A percentile compares a stretch with the other conserved stretches of the same genome.
phyloP scores from a whole-genome alignment of 306 rosid species.

The Medicago arabica region DNA sequence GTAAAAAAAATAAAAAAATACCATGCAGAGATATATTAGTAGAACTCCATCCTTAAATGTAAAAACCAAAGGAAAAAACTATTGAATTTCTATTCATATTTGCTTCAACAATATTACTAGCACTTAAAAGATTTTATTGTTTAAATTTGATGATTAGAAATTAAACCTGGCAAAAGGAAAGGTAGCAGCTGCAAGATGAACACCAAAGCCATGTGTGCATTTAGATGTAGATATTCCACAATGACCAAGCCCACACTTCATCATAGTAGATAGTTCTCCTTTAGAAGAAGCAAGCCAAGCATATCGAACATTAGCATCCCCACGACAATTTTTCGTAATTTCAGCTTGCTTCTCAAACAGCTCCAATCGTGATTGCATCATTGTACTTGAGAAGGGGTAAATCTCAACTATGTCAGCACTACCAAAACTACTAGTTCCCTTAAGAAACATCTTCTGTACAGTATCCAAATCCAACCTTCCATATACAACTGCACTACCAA shows the following conservation, averaged over 20 bases:
- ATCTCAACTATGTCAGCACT: slow-evolving; percentile 56
- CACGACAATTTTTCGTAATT: slow-evolving; percentile 60
- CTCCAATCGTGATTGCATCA: slow-evolving; percentile 63
- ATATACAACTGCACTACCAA: slow-evolving; percentile 42
- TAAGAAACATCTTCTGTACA: slow-evolving; percentile 65
- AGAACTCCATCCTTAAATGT: neutral
- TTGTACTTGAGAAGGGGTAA: slow-evolving; percentile 50
- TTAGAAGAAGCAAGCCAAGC: slow-evolving; percentile 86
- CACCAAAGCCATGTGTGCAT: slow-evolving; percentile 67
- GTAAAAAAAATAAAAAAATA: neutral
- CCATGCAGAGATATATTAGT: neutral
- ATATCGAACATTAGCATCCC: slow-evolving; percentile 70
- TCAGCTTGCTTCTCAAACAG: slow-evolving; percentile 83
- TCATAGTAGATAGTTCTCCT: slow-evolving; percentile 59
- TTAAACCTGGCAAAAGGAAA: slow-evolving; percentile 63
- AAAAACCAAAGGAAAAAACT: slow-evolving; percentile 3
- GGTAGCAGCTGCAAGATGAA: slow-evolving; percentile 69
- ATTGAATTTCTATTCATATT: neutral
- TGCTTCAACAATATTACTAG: neutral
- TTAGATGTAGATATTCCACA: slow-evolving; percentile 55
- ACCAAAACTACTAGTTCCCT: slow-evolving; percentile 55
- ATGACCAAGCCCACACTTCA: slow-evolving; percentile 74
- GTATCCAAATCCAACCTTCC: slow-evolving; percentile 54
- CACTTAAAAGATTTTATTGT: slow-evolving; percentile 31
- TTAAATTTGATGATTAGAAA: slow-evolving; percentile 21